Percentiles rank a stretch among this genome's conserved stretches.
These are phyloP conservation scores for Fusarium oxysporum DNA, from an alignment of 2,329 filamentous ascomycete genomes.

Conservation along the genomic window DNA sequence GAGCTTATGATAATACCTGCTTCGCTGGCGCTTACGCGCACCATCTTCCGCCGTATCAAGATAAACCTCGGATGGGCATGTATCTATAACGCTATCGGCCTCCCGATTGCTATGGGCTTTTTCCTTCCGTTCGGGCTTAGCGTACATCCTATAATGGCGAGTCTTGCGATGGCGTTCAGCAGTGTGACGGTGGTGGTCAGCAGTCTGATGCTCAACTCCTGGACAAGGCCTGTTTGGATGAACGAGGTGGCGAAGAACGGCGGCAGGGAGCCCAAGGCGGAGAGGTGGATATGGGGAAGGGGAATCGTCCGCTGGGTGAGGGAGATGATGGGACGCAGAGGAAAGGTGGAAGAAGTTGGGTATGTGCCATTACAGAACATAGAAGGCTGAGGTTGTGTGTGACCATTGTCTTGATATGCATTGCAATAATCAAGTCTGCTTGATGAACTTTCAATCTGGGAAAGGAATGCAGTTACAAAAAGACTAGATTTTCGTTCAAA, in stretches of 20 bases:
- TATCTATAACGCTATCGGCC: slow-evolving; percentile 88
- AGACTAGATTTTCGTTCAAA: neutral
- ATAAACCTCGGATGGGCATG: slow-evolving; percentile 93
- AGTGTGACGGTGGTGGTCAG: slow-evolving; percentile 90
- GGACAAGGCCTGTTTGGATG: slow-evolving; percentile 89
- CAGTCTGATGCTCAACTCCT: slow-evolving; percentile 86
- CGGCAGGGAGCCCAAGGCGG: neutral
- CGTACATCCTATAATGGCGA: slow-evolving; percentile 93
- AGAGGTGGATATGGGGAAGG: slow-evolving; percentile 46
- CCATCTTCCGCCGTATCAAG: slow-evolving; percentile 93
- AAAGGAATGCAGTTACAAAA: neutral
- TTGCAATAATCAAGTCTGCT: neutral
- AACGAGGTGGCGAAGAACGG: slow-evolving; percentile 66
- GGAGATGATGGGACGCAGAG: slow-evolving; percentile 54
- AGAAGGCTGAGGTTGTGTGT: neutral
- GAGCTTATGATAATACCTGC: slow-evolving; percentile 94
- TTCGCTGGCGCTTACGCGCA: slow-evolving; percentile 82
- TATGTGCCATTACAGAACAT: slow-evolving; percentile 66
- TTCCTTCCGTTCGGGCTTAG: slow-evolving; percentile 90
- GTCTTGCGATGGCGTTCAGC: slow-evolving; percentile 91
- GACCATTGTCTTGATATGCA: neutral
- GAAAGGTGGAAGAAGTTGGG: slow-evolving; percentile 62
- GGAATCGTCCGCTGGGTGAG: slow-evolving; percentile 56
- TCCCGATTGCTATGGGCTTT: slow-evolving; percentile 97
- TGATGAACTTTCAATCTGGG: neutral